These are phyloP conservation scores for Fragaria iinumae DNA, from an alignment of 306 rosid species.

Conservation along the genomic window DNA sequence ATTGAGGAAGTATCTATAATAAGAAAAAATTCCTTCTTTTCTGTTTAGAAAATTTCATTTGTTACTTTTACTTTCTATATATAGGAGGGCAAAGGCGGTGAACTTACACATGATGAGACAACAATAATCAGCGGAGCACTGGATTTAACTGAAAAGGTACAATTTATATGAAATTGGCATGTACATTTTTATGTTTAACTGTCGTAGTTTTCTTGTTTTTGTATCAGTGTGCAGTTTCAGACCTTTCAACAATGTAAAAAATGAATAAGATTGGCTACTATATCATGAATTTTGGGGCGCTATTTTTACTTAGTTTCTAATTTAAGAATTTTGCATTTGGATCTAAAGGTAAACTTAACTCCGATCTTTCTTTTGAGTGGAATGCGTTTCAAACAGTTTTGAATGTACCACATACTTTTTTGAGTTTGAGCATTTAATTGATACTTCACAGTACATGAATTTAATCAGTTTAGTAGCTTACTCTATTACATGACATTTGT, in stretches of 20 bases:
- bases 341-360: background rate
- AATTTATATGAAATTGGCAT: background rate
- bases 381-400: background rate
- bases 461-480: background rate
- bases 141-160: constrained; percentile 91
- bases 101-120: constrained; percentile 94
- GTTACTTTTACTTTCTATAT: constrained; percentile 24
- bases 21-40: background rate
- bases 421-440: constrained; percentile 3
- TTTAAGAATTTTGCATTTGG: background rate
- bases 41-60: background rate
- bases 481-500: background rate
- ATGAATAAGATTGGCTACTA: background rate
- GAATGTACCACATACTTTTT: background rate
- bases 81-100: constrained; percentile 98
- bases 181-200: constrained; percentile 18
- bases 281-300: background rate
- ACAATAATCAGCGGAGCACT: constrained; percentile 94
- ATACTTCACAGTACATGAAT: background rate
- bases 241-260: background rate
- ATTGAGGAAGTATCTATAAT: constrained; percentile 3
- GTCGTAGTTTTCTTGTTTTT: background rate
- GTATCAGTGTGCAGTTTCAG: constrained; percentile 3
- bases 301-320: background rate
- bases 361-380: background rate